Evolutionary conservation across 345 rosid genomes (phyloP).

Genomic region (Hirschfeldia incana): DNA sequence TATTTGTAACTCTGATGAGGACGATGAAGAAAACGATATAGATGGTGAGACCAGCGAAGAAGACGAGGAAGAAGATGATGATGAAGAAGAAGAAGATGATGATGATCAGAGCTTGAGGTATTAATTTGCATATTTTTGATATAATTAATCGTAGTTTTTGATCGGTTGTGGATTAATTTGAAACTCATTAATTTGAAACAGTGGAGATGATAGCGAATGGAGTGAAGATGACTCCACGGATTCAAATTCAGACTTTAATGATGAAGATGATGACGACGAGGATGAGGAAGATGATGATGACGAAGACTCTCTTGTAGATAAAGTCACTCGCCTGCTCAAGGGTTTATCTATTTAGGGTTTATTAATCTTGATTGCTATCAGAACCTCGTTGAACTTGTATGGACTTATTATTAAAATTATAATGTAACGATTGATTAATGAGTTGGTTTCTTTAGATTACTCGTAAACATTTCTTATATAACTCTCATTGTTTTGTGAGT

Average conservation of each 20-base stretch:
- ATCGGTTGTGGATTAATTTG: conserved; percentile 5
- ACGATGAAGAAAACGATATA: conserved; percentile 7
- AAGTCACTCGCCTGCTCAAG: conserved; percentile 47
- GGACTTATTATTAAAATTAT: neutral
- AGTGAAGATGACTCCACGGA: conserved; percentile 33
- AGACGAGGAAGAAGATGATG: conserved; percentile 19
- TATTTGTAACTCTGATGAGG: conserved; percentile 19
- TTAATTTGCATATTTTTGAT: neutral
- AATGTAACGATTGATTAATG: conserved; percentile 7
- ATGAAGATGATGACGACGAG: conserved; percentile 15
- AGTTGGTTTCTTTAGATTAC: neutral
- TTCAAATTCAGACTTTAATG: conserved; percentile 26
- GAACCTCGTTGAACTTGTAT: neutral
- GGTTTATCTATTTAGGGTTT: conserved; percentile 41
- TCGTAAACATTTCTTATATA: too few species aligned
- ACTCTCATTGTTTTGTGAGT: neutral
- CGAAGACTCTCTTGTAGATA: conserved; percentile 45
- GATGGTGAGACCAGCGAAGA: conserved; percentile 20
- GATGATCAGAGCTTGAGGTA: conserved; percentile 38
- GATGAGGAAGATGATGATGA: conserved; percentile 37
- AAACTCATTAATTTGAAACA: conserved; percentile 11
- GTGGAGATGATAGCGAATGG: conserved; percentile 28
- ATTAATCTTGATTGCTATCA: conserved; percentile 1
- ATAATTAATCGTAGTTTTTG: neutral
- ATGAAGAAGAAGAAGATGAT: neutral